Evolutionary conservation across 768 basidiomycete genomes (phyloP).

Genomic region (Rubroboletus satanas): DNA sequence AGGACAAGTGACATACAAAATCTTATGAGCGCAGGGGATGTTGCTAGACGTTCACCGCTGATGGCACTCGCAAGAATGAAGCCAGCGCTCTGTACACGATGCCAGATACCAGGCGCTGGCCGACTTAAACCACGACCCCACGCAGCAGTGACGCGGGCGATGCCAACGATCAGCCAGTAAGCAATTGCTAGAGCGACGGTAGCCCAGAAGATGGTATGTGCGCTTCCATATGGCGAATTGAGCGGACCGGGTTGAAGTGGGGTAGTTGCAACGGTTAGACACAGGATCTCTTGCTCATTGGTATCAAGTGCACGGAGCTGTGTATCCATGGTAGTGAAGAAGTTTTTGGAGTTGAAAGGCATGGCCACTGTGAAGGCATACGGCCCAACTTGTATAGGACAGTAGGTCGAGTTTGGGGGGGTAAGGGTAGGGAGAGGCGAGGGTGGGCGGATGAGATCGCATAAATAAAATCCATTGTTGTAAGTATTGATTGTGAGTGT

Average conservation of each 20-base stretch:
- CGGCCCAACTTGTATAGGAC: constrained; percentile 74
- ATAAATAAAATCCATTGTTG: constrained; percentile 70
- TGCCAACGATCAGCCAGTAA: constrained; percentile 80
- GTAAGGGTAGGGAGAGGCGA: constrained; percentile 56
- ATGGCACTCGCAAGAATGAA: constrained; percentile 90
- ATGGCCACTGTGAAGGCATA: constrained; percentile 80
- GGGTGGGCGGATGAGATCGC: constrained; percentile 72
- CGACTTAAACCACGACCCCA: constrained; percentile 69
- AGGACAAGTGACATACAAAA: constrained; percentile 60
- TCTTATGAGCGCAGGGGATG: constrained; percentile 80
- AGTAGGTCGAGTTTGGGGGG: constrained; percentile 46
- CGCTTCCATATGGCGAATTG: constrained; percentile 60
- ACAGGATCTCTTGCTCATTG: constrained; percentile 74
- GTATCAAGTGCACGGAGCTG: constrained; percentile 88
- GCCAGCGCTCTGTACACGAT: constrained; percentile 75
- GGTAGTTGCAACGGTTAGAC: constrained; percentile 74
- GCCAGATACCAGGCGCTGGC: constrained; percentile 59
- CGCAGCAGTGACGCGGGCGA: constrained; percentile 78
- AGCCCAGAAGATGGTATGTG: constrained; percentile 65
- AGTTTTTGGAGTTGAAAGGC: constrained; percentile 59
- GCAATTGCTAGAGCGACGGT: constrained; percentile 69
- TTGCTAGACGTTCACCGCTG: constrained; percentile 84
- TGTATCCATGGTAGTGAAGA: constrained; percentile 81
- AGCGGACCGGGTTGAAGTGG: constrained; percentile 61
- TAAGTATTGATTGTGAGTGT: constrained; percentile 76